A percentile compares a stretch with the other conserved stretches of the same genome.
phyloP scores from a whole-genome alignment of 768 basidiomycete species.

The Lactarius trivialis region DNA sequence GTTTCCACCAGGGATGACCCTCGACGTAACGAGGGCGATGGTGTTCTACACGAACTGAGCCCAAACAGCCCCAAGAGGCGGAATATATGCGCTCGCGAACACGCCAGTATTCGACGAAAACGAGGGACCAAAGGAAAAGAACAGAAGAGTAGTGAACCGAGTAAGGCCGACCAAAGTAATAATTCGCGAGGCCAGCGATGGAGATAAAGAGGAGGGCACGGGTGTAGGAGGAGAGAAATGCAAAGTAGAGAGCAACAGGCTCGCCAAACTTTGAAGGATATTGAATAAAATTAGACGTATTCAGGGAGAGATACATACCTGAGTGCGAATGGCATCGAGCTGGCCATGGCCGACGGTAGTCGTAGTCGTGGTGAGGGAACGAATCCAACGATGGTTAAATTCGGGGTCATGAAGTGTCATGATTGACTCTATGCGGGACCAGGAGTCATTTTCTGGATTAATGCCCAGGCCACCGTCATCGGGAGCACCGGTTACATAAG shows the following conservation, averaged over 20 bases:
- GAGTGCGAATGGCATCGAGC: conserved; percentile 64
- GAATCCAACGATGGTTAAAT: conserved; percentile 77
- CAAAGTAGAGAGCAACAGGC: conserved; percentile 80
- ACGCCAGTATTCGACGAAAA: conserved; percentile 91
- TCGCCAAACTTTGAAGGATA: conserved; percentile 57
- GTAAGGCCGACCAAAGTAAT: conserved; percentile 66
- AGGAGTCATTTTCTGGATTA: conserved; percentile 59
- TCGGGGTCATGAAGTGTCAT: conserved; percentile 78
- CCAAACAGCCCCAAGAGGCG: conserved; percentile 73
- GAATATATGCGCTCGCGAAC: conserved; percentile 80
- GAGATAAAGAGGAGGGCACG: conserved; percentile 73
- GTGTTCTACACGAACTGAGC: conserved; percentile 70
- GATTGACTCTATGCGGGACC: conserved; percentile 76
- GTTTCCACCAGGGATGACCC: conserved; percentile 64
- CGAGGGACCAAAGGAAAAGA: conserved; percentile 75
- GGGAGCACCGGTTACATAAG: conserved; percentile 60
- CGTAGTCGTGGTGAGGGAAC: conserved; percentile 61
- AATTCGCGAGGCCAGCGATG: conserved; percentile 58
- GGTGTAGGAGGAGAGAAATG: conserved; percentile 81
- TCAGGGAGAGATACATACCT: conserved; percentile 38
- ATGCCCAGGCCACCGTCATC: conserved; percentile 84
- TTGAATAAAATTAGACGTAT: conserved; percentile 13
- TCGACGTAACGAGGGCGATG: conserved; percentile 50
- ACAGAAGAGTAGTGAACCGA: conserved; percentile 69
- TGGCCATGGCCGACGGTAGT: conserved; percentile 56